Base-by-base conservation (phyloP, 768 basidiomycete genomes). In the Phlebiopsis flavidoalba region DNA sequence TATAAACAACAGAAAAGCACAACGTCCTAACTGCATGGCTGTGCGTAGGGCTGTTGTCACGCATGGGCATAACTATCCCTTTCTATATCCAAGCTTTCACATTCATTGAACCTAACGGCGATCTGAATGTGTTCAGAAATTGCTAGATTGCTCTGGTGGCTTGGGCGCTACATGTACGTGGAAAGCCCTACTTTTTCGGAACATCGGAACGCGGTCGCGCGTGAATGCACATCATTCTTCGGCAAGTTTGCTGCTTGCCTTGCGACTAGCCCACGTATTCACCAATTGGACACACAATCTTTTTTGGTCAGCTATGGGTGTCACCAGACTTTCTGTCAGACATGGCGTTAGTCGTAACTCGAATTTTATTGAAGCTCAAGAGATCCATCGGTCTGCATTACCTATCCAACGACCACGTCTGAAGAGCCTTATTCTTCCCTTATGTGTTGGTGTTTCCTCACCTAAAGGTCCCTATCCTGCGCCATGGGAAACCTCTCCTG, bases 141-240 rank as follows among this genome's bases (percentile, higher is more conserved):
- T 55, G n/a, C 19, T 21, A n/a, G n/a, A n/a, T 21, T 55, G n/a
- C 3, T 37, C 53, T 24, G 53, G 53, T 3, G 22, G 6, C 5
- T 6, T n/a, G 33, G 33, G n/a, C 64, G 8, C 45, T 64, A 12
- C 33, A 53, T 10, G 22, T 64, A 10, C n/a, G 22, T 24, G 53
- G 43, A 8, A 6, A 8, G 7, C n/a, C 8, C 15, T 48, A 48
- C 47, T 8, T 14, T 8, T 8, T 48, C 8, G 15, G n/a, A 8
- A 8, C 6, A 7, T 6, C 47, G 47, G 7, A 48, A n/a, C 47
- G 19, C 8, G 7, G 19, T n/a, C 8, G 19, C 8, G n/a, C n/a
- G n/a, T 7, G 7, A 22, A 48, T 8, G 8, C 8, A 8, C 17
- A 8, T 48, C 7, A n/a, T 48, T 48, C 47, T 48, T n/a, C 7